phyloP scores from a whole-genome alignment of 371 early-diverging fungal genomes.

The Dichotomocladium elegans region DNA sequence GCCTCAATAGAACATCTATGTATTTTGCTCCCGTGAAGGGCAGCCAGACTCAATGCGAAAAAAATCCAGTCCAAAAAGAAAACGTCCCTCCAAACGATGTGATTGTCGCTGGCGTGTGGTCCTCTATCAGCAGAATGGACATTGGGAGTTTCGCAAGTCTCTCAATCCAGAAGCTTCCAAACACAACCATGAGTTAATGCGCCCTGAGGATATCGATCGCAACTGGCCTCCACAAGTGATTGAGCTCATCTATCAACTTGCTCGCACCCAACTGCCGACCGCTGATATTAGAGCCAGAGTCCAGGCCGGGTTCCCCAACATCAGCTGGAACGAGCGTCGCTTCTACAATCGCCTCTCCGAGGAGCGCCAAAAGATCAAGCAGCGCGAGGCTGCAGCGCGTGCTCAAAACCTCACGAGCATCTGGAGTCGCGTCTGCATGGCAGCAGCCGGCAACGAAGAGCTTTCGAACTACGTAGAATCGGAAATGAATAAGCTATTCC shows the following conservation, averaged over 20 bases:
- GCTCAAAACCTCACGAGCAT: conserved; percentile 31
- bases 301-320: conserved; percentile 48
- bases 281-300: conserved; percentile 51
- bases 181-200: conserved; percentile 56
- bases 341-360: conserved; percentile 62
- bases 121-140: conserved; percentile 44
- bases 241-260: conserved; percentile 47
- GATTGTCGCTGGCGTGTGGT: conserved; percentile 61
- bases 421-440: conserved; percentile 35
- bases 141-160: conserved; percentile 60
- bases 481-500: conserved; percentile 20
- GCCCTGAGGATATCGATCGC: conserved; percentile 54
- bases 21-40: conserved; percentile 57
- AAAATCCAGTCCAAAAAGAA: conserved; percentile 42
- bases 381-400: conserved; percentile 44
- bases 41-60: conserved; percentile 50
- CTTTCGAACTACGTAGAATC: conserved; percentile 28
- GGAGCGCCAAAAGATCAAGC: conserved; percentile 53
- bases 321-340: conserved; percentile 62
- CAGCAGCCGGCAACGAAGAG: conserved; percentile 40
- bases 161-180: conserved; percentile 54
- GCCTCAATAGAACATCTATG: conserved; percentile 50
- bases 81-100: conserved; percentile 49
- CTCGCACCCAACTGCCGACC: conserved; percentile 48
- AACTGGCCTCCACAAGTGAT: conserved; percentile 57